Evolutionary conservation across 1,139 yeast species (phyloP), one percentile per base, ranked within the genome.

Genomic region (Sporopachydermia cereana): DNA sequence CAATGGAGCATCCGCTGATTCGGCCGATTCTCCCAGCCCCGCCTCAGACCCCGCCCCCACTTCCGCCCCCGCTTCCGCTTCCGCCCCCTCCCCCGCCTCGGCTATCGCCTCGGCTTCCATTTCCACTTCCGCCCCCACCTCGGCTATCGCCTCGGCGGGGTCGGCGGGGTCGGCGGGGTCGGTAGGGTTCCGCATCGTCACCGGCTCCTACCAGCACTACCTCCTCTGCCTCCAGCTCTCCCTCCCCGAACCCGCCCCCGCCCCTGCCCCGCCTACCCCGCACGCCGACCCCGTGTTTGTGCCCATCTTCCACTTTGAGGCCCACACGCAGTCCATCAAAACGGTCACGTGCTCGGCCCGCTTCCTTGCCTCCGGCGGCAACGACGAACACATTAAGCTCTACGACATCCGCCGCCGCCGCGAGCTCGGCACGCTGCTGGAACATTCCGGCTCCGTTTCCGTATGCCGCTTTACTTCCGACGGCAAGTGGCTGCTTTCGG

Each of bases 171-270:
- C 29, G 7, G 12, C 29, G 12, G 12, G 29, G 14, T 7, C 7
- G 7, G 21, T 16, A 7, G 16, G 41, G 55, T 83, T 91, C 53
- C 71, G 98, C 57, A 77, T 91, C 36, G 74, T 91, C 57, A 94
- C 86, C 7, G 98, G 97, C 21, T 88, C 97, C 1, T 91, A 93
- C 57, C 98, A 93, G 64, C 98, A 93, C 64, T 86, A 88, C 51
- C 65, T 93, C 44, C 66, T 89, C 43, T 88, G 97, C 67, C 71
- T 89, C 18, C 86, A 96, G 1, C 68, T 85, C 42, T 71, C 79
- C 20, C 57, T 86, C 36, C 69, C 68, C 25, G 54, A 62, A 2
- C 52, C 49, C 2, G 52, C 55, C 1, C 69, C 68, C 25, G 54
- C 62, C 2, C 52, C 49, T 2, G 53, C 55, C 1, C 50, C 30